Evolutionary conservation across 2,329 filamentous ascomycete species (phyloP), one percentile per base, ranked within the genome.

Genomic region (Colletotrichum higginsianum): DNA sequence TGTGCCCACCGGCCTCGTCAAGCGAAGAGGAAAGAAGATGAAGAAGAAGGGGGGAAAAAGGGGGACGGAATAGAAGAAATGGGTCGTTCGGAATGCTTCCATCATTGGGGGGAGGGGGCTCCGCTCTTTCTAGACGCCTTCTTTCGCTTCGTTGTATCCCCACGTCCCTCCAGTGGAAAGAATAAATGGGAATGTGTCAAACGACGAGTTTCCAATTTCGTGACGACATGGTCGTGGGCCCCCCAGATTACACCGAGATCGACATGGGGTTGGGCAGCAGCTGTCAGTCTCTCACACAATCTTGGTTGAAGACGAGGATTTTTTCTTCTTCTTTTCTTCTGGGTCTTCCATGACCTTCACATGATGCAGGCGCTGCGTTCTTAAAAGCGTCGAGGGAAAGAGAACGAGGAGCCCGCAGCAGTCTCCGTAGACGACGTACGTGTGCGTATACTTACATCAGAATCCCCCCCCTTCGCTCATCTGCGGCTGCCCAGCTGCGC

Each of bases 101-200:
- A 61, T 23, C 21, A 4, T 16, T 35, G 26, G 26, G 26, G 26
- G 26, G 26, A 7, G 8, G 11, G 42, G 46, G 49, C 61, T 61
- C 64, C 64, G 64, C 64, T 67, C 64, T 13, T 67, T 67, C 64
- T 67, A 67, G 64, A 67, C 56, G 56, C 46, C 47, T 61, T 67
- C 57, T 65, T 44, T 35, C 49, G 21, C 18, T 26, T 38, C 46
- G 21, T 49, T 47, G 16, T 3, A 3, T 38, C 35, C 30, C n/a
- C 26, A 7, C 49, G 13, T 11, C 11, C 26, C 15, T 35, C 26
- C 50, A 35, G 23, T 18, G 23, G 23, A 3, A 11, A 4, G 50
- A 9, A 3, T 11, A 16, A 35, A 30, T 16, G 13, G 23, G 35
- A 4, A 52, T 40, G 26, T 13, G 21, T 44, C 30, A 63, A 44